Percentiles rank a stretch among this genome's conserved stretches.
Evolutionary conservation across 768 basidiomycete genomes (phyloP).

Genomic region (Paxillus ammoniavirescens): DNA sequence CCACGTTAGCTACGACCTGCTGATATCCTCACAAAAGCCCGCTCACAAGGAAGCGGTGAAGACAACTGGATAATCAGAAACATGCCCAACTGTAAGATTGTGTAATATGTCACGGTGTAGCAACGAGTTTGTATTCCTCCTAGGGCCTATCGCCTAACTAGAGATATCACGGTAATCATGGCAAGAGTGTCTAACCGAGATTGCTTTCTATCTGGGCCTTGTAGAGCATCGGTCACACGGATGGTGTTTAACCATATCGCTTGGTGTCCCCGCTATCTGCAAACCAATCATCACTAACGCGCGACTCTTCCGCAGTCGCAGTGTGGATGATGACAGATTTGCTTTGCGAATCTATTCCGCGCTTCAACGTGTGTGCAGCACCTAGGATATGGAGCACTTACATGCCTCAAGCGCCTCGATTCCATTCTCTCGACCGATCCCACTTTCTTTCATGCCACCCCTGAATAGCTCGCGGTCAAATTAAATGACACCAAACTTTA

Average conservation of each 20-base stretch:
- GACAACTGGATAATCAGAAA: constrained; percentile 37
- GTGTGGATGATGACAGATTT: constrained; percentile 79
- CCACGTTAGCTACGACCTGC: neutral
- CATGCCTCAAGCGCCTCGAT: constrained; percentile 78
- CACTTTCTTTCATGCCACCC: constrained; percentile 91
- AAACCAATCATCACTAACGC: constrained; percentile 75
- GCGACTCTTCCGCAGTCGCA: constrained; percentile 58
- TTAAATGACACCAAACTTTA: neutral
- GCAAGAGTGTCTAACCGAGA: too few species aligned
- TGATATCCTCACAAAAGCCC: constrained; percentile 31
- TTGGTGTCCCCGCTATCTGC: constrained; percentile 49
- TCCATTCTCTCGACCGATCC: constrained; percentile 85
- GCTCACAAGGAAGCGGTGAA: constrained; percentile 55
- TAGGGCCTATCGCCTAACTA: neutral
- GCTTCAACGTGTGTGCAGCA: constrained; percentile 1
- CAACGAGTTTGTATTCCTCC: constrained; percentile 15
- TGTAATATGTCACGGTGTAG: constrained; percentile 3
- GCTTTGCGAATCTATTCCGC: constrained; percentile 69
- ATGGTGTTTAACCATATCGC: constrained; percentile 57
- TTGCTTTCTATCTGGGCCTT: too few species aligned
- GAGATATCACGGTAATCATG: constrained; percentile 1
- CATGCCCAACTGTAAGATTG: neutral
- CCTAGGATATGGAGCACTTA: constrained; percentile 31
- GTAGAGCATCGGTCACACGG: neutral
- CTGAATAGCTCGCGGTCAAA: constrained; percentile 35